These are phyloP conservation scores for Cucurbita ficifolia DNA, from an alignment of 306 rosid genomes.

Conservation along the genomic window DNA sequence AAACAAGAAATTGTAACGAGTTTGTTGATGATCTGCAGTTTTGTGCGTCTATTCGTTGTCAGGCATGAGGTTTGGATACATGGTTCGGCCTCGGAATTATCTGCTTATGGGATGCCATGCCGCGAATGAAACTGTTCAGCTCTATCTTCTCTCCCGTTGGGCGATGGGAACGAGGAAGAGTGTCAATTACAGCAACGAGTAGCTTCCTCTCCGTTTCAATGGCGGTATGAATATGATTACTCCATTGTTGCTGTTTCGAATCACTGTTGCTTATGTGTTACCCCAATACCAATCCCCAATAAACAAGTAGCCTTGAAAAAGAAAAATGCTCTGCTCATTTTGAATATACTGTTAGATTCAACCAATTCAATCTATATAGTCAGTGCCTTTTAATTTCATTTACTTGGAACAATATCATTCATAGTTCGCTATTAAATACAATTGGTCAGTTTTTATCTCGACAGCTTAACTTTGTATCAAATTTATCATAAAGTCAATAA, in stretches of 20 bases:
- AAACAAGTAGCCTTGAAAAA: no score
- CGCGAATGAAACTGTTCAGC: constrained; percentile 56
- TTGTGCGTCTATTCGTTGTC: constrained; percentile 48
- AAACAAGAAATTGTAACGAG: neutral
- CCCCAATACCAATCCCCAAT: no score
- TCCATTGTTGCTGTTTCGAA: neutral
- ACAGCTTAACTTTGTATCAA: no score
- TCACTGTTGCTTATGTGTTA: neutral
- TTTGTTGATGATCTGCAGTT: constrained; percentile 23
- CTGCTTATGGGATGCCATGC: constrained; percentile 53
- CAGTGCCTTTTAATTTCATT: no score
- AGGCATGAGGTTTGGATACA: constrained; percentile 72
- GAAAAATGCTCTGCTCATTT: neutral
- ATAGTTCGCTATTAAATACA: no score
- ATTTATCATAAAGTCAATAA: no score
- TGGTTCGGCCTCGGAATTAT: constrained; percentile 67
- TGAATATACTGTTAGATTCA: neutral
- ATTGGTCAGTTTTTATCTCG: no score
- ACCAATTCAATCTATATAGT: no score
- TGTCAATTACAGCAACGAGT: neutral
- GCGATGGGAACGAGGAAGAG: constrained; percentile 40
- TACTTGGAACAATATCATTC: no score
- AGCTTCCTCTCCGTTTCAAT: neutral
- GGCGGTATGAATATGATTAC: neutral
- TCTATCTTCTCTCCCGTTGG: constrained; percentile 60